Evolutionary conservation across 2,329 filamentous ascomycete species (phyloP), one percentile per base, ranked within the genome.

Genomic region (Phyllosticta paracitricarpa): DNA sequence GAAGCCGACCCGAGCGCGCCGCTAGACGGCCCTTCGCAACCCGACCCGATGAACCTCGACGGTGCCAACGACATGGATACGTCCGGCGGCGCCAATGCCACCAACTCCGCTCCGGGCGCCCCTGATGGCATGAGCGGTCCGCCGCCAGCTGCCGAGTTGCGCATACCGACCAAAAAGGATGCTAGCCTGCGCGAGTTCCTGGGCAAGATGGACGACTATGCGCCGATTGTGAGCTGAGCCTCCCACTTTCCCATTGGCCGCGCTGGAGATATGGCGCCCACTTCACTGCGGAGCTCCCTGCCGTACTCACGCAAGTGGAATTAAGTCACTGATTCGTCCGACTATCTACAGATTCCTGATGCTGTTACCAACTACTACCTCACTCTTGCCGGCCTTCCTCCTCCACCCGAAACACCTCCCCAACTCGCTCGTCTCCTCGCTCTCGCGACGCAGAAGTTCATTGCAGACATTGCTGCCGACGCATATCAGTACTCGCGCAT

Each of bases 301-400:
- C 19, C 12, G 12, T 35, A 10, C 14, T 17, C 28, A 30, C 4
- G 24, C 7, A 12, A n/a, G 2, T 14, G n/a, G 33, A n/a, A 35
- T 19, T n/a, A 22, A 54, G 55, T 26, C 40, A 12, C 22, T 54
- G 22, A 57, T 51, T 17, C 14, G 2, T 9, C 17, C 28, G 26
- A 9, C 52, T 24, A n/a, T 28, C 51, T 3, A 3, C 59, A 96
- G 90, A 97, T 99, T 68, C 94, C 94, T 54, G 94, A 99, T 72
- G 94, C 94, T 22, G 94, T 99, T 24, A 97, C 92, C 65, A 88
- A 96, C 74, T 97, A 97, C 81, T 99, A 99, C 78, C 89, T 99
- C 78, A 96, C 93, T 48, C 89, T 95, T 68, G 91, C 93, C 66
- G 94, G 94, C 59, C 89, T 99, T 3, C 92, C 94, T 35, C 93